These are phyloP conservation scores for Tylopilus balloui DNA, from an alignment of 768 basidiomycete species.

Conservation along the genomic window DNA sequence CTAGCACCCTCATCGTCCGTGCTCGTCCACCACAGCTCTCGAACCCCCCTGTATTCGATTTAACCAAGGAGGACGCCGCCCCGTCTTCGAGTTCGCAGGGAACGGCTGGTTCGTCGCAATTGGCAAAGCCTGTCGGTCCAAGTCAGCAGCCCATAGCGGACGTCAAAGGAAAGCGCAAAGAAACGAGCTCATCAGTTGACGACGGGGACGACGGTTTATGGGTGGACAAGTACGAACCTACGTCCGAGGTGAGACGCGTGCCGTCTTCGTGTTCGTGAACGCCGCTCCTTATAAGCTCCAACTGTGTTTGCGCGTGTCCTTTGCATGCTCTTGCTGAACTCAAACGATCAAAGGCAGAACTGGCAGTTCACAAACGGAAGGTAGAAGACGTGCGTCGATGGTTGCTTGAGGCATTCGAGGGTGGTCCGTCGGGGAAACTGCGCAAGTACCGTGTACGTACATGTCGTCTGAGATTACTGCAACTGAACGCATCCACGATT, in stretches of 20 bases:
- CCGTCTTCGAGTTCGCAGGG: slow-evolving; percentile 7
- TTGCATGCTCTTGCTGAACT: neutral
- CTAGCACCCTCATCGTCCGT: neutral
- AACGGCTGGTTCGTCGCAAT: slow-evolving; percentile 1
- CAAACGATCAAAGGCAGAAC: slow-evolving; percentile 45
- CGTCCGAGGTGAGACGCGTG: slow-evolving; percentile 44
- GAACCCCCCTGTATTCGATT: slow-evolving; percentile 22
- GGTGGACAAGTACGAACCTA: slow-evolving; percentile 64
- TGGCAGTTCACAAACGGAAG: slow-evolving; percentile 78
- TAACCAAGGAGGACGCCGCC: slow-evolving; percentile 12
- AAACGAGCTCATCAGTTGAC: neutral
- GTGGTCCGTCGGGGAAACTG: slow-evolving; percentile 57
- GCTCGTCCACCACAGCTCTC: slow-evolving; percentile 13
- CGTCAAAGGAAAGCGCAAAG: slow-evolving; percentile 26
- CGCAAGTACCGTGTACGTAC: slow-evolving; percentile 68
- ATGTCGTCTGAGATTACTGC: neutral
- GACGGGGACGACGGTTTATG: slow-evolving; percentile 43
- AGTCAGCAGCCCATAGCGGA: slow-evolving; percentile 3
- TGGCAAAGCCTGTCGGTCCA: neutral
- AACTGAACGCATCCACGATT: neutral
- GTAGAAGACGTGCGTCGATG: slow-evolving; percentile 74
- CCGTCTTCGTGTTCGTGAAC: neutral
- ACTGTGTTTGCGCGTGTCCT: too few species aligned
- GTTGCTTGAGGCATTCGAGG: slow-evolving; percentile 68
- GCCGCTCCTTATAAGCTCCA: neutral